Evolutionary conservation across 2,329 filamentous ascomycete genomes (phyloP), one percentile per base, ranked within the genome.

Genomic region (Claviceps spartinae): DNA sequence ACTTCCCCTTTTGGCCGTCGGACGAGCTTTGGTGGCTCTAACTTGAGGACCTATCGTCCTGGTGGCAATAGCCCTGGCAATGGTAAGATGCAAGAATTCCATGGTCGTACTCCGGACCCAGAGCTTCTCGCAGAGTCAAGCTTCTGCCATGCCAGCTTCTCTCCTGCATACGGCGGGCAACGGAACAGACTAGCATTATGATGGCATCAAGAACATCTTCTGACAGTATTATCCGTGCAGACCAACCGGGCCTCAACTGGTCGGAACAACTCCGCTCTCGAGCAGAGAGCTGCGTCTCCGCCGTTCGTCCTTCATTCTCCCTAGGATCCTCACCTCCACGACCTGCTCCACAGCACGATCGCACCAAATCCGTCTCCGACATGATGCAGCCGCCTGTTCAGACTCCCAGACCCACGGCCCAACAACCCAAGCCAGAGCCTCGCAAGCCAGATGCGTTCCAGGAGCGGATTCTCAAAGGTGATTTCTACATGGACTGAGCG

Each of bases 391-490:
- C 78, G 42, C 79, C 77, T 18, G 71, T 68, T 43, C 73, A 81
- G 58, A 67, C 72, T 18, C 69, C 74, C 47, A 9, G 14, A 24
- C 14, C 41, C 18, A 58, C 71, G 44, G 60, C 71, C 43, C 64
- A 69, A 57, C 72, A 69, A 63, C 71, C 73, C 48, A 71, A 72
- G 58, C 68, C 68, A 48, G 68, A 74, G 61, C 72, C 76, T 40
- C 75, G 75, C 58, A 94, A 91, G 74, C 90, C 91, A 34, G 93
- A 98, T 71, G 85, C 85, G 56, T 93, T 96, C 72, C 90, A 96
- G 69, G 93, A 98, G 76, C 82, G 94, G 59, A 97, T 98, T 62
- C 77, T 98, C 59, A 93, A 95, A 72, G 93, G 91, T 46, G 93
- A 98, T 64, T 97, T 98, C 63, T 93, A 93, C 73, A 96, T 97